Conservation (phyloP, 495 filamentous ascomycete species). For the Penicillium coffeae region DNA sequence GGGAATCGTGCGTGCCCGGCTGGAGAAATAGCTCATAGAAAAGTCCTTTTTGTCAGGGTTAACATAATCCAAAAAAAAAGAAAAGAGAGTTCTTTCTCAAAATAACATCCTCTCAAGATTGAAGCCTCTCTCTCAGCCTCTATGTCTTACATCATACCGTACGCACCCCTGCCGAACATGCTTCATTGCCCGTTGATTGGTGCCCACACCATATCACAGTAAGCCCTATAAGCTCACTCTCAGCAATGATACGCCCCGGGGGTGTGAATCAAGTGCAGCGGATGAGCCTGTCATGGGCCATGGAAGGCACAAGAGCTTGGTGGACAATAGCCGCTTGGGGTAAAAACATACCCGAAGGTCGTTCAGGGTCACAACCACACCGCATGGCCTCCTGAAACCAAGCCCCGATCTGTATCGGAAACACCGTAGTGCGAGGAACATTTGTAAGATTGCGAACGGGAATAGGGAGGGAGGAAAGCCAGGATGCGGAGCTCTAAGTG, state of each 20-base stretch:
- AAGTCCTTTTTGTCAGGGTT: constrained; percentile 2
- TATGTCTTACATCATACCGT: constrained; percentile 7
- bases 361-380: constrained; percentile 17
- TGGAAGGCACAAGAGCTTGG: not conserved
- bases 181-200: constrained; percentile 1
- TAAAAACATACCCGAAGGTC: constrained; percentile 11
- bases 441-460: constrained; percentile 11
- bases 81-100: not conserved
- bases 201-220: constrained; percentile 1
- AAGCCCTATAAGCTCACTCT: not conserved
- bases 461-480: not conserved
- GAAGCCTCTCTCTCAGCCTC: constrained; percentile 10
- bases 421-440: constrained; percentile 3
- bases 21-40: constrained; percentile 12
- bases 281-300: constrained; percentile 1
- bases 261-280: not conserved
- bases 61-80: not conserved
- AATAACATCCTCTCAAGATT: not conserved
- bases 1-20: constrained; percentile 5
- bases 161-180: constrained; percentile 8
- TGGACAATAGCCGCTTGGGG: not conserved
- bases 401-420: constrained; percentile 7
- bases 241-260: not conserved
- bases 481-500: no score
- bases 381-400: constrained; percentile 10